Evolutionary conservation across 495 filamentous ascomycete genomes (phyloP).

Genomic region (Trichoderma asperelloides): DNA sequence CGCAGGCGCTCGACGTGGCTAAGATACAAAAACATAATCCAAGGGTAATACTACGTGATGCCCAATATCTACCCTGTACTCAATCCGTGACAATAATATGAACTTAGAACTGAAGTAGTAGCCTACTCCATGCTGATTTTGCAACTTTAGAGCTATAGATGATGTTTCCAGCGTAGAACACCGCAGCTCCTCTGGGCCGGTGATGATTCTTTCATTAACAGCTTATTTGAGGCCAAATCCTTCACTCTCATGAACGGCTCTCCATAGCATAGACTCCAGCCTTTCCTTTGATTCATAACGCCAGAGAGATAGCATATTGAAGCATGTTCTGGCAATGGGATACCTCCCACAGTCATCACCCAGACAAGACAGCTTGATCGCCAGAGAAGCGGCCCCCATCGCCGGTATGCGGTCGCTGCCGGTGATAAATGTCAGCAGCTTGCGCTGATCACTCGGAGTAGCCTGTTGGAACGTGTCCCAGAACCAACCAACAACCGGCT

Average conservation of each 20-base stretch:
- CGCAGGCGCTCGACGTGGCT: background rate
- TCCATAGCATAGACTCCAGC: constrained; percentile 69
- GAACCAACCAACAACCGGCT: constrained; percentile 75
- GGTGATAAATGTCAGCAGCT: constrained; percentile 82
- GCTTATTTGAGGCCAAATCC: constrained; percentile 83
- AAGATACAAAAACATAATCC: background rate
- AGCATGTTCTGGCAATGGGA: constrained; percentile 84
- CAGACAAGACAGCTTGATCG: constrained; percentile 64
- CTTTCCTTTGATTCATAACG: constrained; percentile 56
- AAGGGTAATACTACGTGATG: background rate
- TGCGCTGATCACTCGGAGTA: constrained; percentile 58
- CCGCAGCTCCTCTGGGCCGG: too few relatives aligned
- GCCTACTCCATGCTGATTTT: background rate
- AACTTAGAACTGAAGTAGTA: background rate
- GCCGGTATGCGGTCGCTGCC: constrained; percentile 88
- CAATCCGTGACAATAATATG: background rate
- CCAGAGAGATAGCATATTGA: constrained; percentile 75
- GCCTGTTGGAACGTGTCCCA: constrained; percentile 72
- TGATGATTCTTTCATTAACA: background rate
- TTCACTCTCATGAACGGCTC: constrained; percentile 80
- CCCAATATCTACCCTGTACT: background rate
- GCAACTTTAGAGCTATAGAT: background rate
- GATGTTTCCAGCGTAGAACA: background rate
- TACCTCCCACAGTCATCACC: constrained; percentile 68
- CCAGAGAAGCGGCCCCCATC: constrained; percentile 75